Percentiles rank a stretch among this genome's conserved stretches.
phyloP scores from a whole-genome alignment of 306 rosid genomes.

The Vigna mungo region DNA sequence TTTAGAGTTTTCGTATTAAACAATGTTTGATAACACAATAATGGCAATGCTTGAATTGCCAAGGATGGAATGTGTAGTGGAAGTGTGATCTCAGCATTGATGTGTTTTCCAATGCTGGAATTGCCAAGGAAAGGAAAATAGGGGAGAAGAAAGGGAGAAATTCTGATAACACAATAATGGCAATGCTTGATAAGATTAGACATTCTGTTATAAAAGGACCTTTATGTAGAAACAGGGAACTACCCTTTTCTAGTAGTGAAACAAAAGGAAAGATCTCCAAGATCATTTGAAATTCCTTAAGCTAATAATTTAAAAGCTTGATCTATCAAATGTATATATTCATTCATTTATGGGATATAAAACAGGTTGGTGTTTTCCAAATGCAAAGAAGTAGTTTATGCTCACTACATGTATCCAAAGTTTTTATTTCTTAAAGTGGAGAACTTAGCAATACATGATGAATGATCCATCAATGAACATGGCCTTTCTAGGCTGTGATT shows the following conservation, averaged over 20 bases:
- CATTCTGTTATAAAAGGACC: conserved; percentile 4
- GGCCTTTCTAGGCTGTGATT: conserved; percentile 18
- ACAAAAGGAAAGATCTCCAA: conserved; percentile 2
- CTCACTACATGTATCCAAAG: not conserved
- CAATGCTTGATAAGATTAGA: conserved; percentile 20
- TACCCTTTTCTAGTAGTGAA: not conserved
- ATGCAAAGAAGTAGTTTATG: conserved; percentile 4
- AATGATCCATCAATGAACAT: not conserved
- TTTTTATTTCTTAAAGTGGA: not conserved
- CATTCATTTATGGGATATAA: not conserved
- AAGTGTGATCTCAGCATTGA: conserved; percentile 26
- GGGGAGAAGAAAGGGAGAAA: not conserved
- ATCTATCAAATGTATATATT: not conserved
- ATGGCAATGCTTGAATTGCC: too few species aligned
- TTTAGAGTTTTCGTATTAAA: conserved; percentile 8
- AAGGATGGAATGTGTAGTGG: conserved; percentile 4
- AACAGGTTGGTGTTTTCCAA: not conserved
- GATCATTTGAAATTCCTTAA: not conserved
- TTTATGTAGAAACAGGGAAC: not conserved
- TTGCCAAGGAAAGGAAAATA: not conserved
- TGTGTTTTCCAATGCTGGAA: conserved; percentile 6
- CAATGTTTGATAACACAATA: not conserved
- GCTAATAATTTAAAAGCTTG: not conserved
- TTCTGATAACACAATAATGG: conserved; percentile 3
- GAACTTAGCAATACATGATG: not conserved